phyloP scores from a whole-genome alignment of 331 rosid species.

The Prunus yedoensis region DNA sequence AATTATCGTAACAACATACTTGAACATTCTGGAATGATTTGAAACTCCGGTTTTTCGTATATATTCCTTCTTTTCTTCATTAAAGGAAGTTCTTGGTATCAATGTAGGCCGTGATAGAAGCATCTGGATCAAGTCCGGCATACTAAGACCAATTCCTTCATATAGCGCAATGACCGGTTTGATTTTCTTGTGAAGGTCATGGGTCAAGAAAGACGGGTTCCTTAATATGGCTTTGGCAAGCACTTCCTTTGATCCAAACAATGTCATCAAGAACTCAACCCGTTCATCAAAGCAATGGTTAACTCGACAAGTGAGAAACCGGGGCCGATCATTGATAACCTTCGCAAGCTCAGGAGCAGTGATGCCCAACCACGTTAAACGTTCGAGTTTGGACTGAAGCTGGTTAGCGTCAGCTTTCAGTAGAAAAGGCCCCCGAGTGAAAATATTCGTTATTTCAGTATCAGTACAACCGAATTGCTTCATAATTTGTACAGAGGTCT shows the following conservation, averaged over 20 bases:
- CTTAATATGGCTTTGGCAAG: conserved; percentile 69
- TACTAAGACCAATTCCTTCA: conserved; percentile 55
- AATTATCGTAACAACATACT: conserved; percentile 63
- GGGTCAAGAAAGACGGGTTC: conserved; percentile 69
- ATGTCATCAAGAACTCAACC: conserved; percentile 42
- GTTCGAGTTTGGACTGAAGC: conserved; percentile 48
- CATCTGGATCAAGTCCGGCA: conserved; percentile 58
- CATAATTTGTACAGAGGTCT: conserved; percentile 44
- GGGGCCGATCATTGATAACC: conserved; percentile 61
- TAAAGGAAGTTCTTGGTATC: conserved; percentile 61
- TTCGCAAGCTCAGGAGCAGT: conserved; percentile 52
- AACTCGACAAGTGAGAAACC: conserved; percentile 44
- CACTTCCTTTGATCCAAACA: conserved; percentile 62
- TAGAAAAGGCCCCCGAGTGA: conserved; percentile 45
- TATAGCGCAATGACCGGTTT: conserved; percentile 47
- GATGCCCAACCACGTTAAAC: conserved; percentile 54
- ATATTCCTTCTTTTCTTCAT: conserved; percentile 68
- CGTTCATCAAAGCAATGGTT: conserved; percentile 47
- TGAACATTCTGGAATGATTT: conserved; percentile 54
- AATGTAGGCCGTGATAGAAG: conserved; percentile 61
- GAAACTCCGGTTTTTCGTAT: conserved; percentile 52
- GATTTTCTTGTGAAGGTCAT: conserved; percentile 35
- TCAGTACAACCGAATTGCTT: conserved; percentile 66
- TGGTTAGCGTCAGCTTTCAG: conserved; percentile 35
- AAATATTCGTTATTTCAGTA: conserved; percentile 41